Evolutionary conservation across 139 green algal genomes (phyloP).

Genomic region (Chlamydomonas applanata): DNA sequence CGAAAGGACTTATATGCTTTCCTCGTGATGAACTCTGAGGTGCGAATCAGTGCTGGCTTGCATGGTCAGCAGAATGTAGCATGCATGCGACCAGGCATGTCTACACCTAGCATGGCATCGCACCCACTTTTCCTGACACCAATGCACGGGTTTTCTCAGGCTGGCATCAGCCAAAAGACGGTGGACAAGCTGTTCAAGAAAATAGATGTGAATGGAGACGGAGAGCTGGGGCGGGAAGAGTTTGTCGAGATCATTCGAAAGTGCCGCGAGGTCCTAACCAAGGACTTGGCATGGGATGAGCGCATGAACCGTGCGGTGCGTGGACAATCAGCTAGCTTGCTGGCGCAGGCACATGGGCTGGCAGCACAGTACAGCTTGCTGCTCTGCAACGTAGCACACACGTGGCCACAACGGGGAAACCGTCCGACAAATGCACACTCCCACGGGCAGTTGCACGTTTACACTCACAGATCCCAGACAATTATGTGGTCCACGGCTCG

Average conservation of each 20-base stretch:
- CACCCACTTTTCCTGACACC: too few relatives aligned
- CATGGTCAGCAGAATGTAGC: not conserved
- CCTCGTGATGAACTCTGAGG: too few relatives aligned
- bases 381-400: too few relatives aligned
- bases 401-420: too few relatives aligned
- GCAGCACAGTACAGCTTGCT: too few relatives aligned
- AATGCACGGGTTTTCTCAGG: too few relatives aligned
- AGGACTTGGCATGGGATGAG: conserved; percentile 5
- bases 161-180: not conserved
- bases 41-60: not conserved
- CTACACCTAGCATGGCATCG: not conserved
- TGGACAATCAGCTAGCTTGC: not conserved
- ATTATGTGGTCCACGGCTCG: not conserved
- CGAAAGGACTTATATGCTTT: too few relatives aligned
- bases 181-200: not conserved
- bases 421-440: too few relatives aligned
- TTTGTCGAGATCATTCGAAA: not conserved
- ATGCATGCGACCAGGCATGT: not conserved
- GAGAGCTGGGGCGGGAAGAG: conserved; percentile 4
- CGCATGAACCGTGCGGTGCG: conserved; percentile 1
- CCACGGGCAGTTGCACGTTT: too few relatives aligned
- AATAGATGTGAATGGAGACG: not conserved
- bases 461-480: not conserved
- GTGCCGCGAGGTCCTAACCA: not conserved
- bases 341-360: not conserved